Base-by-base conservation (phyloP, 2,329 filamentous ascomycete species). In the Furcasterigmium furcatum region DNA sequence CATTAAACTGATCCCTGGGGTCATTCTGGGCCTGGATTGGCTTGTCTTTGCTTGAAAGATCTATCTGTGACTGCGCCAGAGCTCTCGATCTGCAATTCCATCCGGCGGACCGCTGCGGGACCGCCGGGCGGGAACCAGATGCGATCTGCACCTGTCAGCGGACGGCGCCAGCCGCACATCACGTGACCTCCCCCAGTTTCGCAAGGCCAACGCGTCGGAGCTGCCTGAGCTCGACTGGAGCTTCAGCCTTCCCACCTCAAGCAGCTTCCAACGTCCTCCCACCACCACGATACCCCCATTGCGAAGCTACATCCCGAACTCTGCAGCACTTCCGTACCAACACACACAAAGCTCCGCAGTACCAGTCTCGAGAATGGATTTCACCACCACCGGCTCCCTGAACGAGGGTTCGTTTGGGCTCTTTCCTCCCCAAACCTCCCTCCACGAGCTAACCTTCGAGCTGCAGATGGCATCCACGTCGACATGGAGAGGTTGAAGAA, bases 401-500 rank as follows among this genome's bases (percentile, higher is more conserved):
- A 84, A 79, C 57, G 80, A 85, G 74, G 82, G 82, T 84, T 67
- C 55, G 62, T 57, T 42, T 41, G 34, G 42, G 38, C 41, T 41
- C 38, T 30, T 20, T 29, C 25, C 34, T 19, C 16, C n/a, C 9
- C 34, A 18, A 18, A 12, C 16, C 7, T 12, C 12, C 24, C 12
- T 27, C 24, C 24, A 7, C 24, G 13, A 20, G 42, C 48, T 48
- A 42, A 41, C 29, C 21, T 13, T 44, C 27, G 43, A 38, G n/a
- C 32, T 45, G 40, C 61, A 97, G 94, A 99, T 91, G 94, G 94
- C 67, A 97, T 99, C 67, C 94, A 99, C 69, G 79, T 99, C 59
- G 94, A 99, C 66, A 99, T 99, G 94, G 89, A 97, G 63, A 87
- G 94, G 64, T 76, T 99, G 70, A 99, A 99, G 85, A 94, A 91